These are phyloP conservation scores for Naganishia vaughanmartiniae DNA, from an alignment of 768 basidiomycete genomes.

Conservation along the genomic window DNA sequence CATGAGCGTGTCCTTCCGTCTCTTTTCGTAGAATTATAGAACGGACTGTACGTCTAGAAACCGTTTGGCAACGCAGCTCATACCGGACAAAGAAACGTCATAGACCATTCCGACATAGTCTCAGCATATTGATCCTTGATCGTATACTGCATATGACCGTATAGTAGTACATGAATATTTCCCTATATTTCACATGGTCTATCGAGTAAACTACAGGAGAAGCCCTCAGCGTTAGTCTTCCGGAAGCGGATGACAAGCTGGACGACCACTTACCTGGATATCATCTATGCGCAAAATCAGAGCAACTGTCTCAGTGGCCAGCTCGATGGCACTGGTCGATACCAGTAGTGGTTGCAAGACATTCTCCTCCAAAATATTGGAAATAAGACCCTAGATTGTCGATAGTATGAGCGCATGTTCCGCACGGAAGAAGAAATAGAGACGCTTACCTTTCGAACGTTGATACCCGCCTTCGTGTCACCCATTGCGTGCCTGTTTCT, in stretches of 20 bases:
- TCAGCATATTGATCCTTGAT: background rate
- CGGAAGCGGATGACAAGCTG: background rate
- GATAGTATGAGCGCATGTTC: background rate
- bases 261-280: constrained; percentile 45
- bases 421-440: background rate
- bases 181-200: background rate
- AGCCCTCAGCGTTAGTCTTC: background rate
- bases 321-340: constrained; percentile 88
- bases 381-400: constrained; percentile 76
- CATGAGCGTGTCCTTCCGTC: background rate
- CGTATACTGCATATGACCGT: background rate
- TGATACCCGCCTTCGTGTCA: constrained; percentile 92
- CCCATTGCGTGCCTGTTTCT: constrained; percentile 95
- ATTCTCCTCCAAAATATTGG: constrained; percentile 95
- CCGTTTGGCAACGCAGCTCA: background rate
- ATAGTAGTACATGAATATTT: background rate
- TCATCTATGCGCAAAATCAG: constrained; percentile 90
- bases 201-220: constrained; percentile 15
- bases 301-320: constrained; percentile 96
- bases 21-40: background rate
- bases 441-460: constrained; percentile 81
- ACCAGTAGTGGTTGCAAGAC: constrained; percentile 95
- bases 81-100: background rate
- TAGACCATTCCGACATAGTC: background rate
- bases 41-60: background rate